phyloP scores from a whole-genome alignment of 306 rosid species.

The Rubus idaeus region DNA sequence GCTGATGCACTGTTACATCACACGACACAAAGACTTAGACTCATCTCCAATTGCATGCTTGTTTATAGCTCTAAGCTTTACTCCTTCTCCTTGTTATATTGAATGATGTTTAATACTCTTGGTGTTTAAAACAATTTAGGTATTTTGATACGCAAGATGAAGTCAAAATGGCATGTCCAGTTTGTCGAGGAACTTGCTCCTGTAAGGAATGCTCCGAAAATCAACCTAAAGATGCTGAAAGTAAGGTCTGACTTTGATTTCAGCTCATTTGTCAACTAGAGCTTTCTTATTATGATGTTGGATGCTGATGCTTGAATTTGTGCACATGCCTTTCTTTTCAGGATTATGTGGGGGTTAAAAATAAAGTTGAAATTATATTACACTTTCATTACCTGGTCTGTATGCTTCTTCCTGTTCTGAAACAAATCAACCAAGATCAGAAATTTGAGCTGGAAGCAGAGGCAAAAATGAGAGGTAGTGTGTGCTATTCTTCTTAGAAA shows the following conservation, averaged over 20 bases:
- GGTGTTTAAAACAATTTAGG: constrained; percentile 36
- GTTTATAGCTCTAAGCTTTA: constrained; percentile 1
- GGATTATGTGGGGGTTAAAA: constrained; percentile 60
- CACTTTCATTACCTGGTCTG: constrained; percentile 81
- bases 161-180: constrained; percentile 89
- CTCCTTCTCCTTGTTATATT: constrained; percentile 10
- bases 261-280: constrained; percentile 26
- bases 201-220: constrained; percentile 80
- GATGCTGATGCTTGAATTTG: constrained; percentile 36
- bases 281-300: constrained; percentile 25
- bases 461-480: constrained; percentile 63
- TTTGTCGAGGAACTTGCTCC: constrained; percentile 83
- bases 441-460: constrained; percentile 64
- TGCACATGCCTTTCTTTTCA: constrained; percentile 38
- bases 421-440: constrained; percentile 70
- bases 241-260: constrained; percentile 90
- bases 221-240: constrained; percentile 68
- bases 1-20: neutral
- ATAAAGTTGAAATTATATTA: constrained; percentile 64
- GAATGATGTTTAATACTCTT: constrained; percentile 22
- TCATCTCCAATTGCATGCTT: neutral
- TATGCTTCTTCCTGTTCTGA: constrained; percentile 83
- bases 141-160: constrained; percentile 80
- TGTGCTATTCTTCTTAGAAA: constrained; percentile 18
- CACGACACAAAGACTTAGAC: neutral